Base-by-base conservation (phyloP, 331 rosid species). In the Cydonia oblonga region DNA sequence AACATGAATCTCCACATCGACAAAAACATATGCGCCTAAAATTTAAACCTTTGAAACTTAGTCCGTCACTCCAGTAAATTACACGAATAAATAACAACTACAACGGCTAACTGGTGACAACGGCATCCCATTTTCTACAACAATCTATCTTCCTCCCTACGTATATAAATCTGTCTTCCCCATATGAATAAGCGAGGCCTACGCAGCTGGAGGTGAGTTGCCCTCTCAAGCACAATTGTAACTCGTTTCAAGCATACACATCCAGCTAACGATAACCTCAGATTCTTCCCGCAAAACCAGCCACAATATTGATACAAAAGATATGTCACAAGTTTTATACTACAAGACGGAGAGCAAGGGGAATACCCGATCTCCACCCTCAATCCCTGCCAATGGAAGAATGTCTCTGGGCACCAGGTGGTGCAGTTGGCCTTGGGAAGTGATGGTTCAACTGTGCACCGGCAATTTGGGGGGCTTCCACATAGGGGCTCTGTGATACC, bases 381-480 rank as follows among this genome's bases (percentile, higher is more conserved):
- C 86, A 84, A 70, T 90, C 88, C 78, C 85, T 84, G 82, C 85
- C 81, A 26, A 77, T 71, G 46, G 89, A 71, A 44, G 91, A 56
- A 58, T 87, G 85, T 87, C 97, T 89, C 78, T 84, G 96, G 61
- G 93, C 98, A 74, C 98, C 98, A 2, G 98, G 96, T 19, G 98
- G 98, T 29, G 96, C 87, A 4, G 84, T 83, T 38, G 98, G 98
- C 87, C 76, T 81, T 7, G 98, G 98, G 78, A 90, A 84, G 70
- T 80, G 80, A 59, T 57, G 46, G 73, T 76, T 79, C 15, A 70
- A 66, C 72, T 80, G 87, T 68, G 79, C 81, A 78, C 89, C 93
- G 63, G 85, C 75, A 78, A 86, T 70, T 52, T 79, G 82, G 12
- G 98, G 96, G 49, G 90, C 88, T 85, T 85, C 95, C 83, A 93